phyloP scores from a whole-genome alignment of 139 green algal genomes.

The Dunaliella primolecta region DNA sequence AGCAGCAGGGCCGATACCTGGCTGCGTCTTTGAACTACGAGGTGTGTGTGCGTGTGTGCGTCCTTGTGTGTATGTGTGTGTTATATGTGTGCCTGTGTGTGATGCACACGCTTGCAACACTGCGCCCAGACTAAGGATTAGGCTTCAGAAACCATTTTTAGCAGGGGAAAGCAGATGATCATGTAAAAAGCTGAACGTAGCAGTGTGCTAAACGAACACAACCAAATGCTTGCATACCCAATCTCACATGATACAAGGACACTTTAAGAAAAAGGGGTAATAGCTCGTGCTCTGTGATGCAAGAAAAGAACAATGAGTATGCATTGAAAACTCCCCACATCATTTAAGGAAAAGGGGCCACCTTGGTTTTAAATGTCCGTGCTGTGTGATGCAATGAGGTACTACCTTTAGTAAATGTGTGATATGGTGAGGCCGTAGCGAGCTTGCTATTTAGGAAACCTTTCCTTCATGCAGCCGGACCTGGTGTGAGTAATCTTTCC shows the following conservation, averaged over 20 bases:
- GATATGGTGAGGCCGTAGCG: background rate
- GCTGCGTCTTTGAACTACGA: constrained; percentile 66
- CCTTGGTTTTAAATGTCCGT: too few relatives aligned
- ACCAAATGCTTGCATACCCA: background rate
- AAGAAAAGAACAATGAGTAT: too few relatives aligned
- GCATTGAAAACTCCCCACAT: too few relatives aligned
- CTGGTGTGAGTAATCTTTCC: background rate
- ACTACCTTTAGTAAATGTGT: background rate
- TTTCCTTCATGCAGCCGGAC: too few relatives aligned
- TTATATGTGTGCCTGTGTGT: background rate
- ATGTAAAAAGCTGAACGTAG: too few relatives aligned
- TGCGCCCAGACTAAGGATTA: background rate
- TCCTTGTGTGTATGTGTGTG: background rate
- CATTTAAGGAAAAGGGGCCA: too few relatives aligned
- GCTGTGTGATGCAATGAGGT: too few relatives aligned
- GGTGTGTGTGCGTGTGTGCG: background rate
- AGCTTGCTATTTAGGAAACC: background rate
- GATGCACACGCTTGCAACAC: background rate
- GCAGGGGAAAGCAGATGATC: background rate
- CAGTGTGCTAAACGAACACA: too few relatives aligned
- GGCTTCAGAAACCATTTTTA: background rate
- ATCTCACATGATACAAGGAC: background rate
- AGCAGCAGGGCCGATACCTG: constrained; percentile 91
- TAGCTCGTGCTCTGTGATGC: too few relatives aligned
- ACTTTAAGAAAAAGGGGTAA: too few relatives aligned